Conservation (phyloP, 148 eudicot species). For the Talinum fruticosum region DNA sequence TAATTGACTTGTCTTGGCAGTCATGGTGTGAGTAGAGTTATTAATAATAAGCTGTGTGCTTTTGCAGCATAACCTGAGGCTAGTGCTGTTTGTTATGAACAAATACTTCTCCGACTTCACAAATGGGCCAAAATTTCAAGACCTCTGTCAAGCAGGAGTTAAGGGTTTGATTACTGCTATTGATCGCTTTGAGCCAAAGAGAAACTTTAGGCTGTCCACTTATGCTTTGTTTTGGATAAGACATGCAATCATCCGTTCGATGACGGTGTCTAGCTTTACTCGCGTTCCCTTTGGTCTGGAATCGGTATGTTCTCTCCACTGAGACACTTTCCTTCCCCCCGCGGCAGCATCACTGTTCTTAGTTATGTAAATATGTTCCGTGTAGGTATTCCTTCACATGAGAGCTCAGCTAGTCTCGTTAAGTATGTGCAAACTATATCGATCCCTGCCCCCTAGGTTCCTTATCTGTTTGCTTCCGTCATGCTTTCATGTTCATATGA, state of each 20-base stretch:
- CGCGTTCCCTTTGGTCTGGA: conserved; percentile 94
- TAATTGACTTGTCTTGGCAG: neutral
- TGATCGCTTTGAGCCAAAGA: conserved; percentile 91
- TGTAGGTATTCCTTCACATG: neutral
- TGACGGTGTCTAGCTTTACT: conserved; percentile 85
- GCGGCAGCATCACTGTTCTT: neutral
- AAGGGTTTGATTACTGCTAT: conserved; percentile 84
- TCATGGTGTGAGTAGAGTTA: neutral
- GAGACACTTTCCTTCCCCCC: neutral
- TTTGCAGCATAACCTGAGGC: conserved; percentile 94
- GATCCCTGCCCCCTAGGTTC: neutral
- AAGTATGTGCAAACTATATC: neutral
- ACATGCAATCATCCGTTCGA: conserved; percentile 77
- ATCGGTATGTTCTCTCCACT: conserved; percentile 51
- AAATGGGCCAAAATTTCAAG: conserved; percentile 73
- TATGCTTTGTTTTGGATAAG: conserved; percentile 90
- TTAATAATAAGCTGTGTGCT: neutral
- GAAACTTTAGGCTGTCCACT: conserved; percentile 68
- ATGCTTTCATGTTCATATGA: neutral
- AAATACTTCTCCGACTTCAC: conserved; percentile 84
- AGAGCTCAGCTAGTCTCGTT: neutral
- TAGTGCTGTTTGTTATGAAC: conserved; percentile 78
- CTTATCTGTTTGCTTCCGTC: neutral
- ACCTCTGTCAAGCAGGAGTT: conserved; percentile 94
- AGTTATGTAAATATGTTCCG: neutral